Base-by-base conservation (phyloP, 202 grass and related monocot species). In the Schoenoplectus triqueter region DNA sequence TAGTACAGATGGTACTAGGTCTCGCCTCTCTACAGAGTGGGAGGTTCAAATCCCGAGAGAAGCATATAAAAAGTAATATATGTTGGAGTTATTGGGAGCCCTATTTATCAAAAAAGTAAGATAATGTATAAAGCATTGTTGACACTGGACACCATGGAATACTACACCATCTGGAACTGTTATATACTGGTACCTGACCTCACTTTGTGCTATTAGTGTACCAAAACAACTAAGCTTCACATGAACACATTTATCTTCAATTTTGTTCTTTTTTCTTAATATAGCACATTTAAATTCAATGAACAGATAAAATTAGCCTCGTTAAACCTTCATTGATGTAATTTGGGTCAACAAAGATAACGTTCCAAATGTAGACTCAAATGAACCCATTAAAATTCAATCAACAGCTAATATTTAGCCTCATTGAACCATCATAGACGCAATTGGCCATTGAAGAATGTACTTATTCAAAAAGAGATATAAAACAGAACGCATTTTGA, bases 91-190 rank as follows among this genome's bases (percentile, higher is more conserved):
- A 31, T 31, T 31, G 31, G 31, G 31, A 31, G 31, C 31, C 31
- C 31, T 31, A 31, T 31, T 31, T 31, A 31, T 31, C 31, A 31
- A 31, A 31, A 31, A 31, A 31, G 90, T 98, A 89, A 98, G 94
- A 80, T 66, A 83, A 78, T 59, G 51, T 54, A 55, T 57, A 22
- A 82, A 19, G 47, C 13, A 41, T 55, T 69, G 19, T 45, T 68
- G 20, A 52, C 10, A 82, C 7, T 82, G 10, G 14, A 66, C 49
- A 45, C 61, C 14, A 21, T 3, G 8, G 31, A 80, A 45, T 82
- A 65, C 6, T 0, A 69, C 42, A 66, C 48, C 81, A 82, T 45
- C 63, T 66, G 59, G 6, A 78, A 44, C 74, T 60, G 5, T 10
- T 57, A 59, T 7, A 59, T 60, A 55, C 18, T 75, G 18, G 20